Percentiles rank a stretch among this genome's conserved stretches.
Conservation (phyloP, 148 eudicot species). For the Fallopia convolvulus region DNA sequence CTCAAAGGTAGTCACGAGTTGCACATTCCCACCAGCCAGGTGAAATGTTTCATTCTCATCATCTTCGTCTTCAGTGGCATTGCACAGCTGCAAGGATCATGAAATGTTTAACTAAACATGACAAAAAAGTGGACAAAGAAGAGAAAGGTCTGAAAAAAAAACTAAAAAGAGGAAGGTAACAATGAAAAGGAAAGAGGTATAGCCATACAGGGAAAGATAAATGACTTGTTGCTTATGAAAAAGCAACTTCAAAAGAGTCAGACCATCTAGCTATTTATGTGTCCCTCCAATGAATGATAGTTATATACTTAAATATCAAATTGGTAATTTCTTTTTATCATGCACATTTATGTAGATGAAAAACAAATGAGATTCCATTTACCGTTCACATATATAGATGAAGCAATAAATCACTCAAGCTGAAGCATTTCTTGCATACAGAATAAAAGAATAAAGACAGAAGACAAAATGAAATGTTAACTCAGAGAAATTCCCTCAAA, state of each 20-base stretch:
- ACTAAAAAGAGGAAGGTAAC: too few species aligned
- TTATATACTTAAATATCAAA: neutral
- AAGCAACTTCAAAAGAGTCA: neutral
- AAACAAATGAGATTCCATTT: neutral
- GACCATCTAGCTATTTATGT: neutral
- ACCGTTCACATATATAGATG: neutral
- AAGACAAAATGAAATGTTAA: neutral
- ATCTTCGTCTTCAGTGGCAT: neutral
- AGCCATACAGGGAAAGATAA: neutral
- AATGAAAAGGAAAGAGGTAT: neutral
- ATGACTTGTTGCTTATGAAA: neutral
- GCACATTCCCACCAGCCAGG: slow-evolving; percentile 48
- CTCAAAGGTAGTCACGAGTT: slow-evolving; percentile 33
- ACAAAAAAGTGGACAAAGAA: too few species aligned
- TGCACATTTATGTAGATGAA: neutral
- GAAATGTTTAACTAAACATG: too few species aligned
- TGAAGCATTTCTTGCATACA: neutral
- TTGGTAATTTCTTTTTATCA: neutral
- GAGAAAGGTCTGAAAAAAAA: too few species aligned
- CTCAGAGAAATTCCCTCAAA: neutral
- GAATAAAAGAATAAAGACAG: neutral
- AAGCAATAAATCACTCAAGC: neutral
- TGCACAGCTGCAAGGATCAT: slow-evolving; percentile 2
- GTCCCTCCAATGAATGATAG: neutral
- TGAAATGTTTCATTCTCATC: slow-evolving; percentile 19